Conservation (phyloP, 2,329 filamentous ascomycete species). For the Apiospora sp. region DNA sequence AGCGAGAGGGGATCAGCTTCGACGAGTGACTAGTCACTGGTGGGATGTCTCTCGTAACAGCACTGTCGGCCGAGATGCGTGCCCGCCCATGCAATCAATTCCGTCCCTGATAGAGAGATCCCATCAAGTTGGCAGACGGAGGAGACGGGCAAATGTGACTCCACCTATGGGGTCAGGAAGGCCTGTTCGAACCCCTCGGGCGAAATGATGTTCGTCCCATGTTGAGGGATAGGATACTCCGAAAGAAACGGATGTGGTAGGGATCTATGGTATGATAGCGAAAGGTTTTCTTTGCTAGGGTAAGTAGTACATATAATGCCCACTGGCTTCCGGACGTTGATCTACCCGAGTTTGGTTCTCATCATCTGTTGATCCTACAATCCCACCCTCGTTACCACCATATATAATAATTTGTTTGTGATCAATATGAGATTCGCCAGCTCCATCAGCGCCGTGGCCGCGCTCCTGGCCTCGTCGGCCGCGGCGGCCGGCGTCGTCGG, state of each 20-base stretch:
- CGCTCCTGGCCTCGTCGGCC: conserved; percentile 24
- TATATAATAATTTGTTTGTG: not conserved
- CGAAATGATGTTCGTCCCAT: conserved; percentile 23
- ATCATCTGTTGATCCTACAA: not conserved
- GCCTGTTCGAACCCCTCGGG: not conserved
- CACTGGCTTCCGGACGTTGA: not conserved
- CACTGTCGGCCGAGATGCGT: not conserved
- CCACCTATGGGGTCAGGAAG: conserved; percentile 17
- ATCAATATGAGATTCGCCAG: conserved; percentile 28
- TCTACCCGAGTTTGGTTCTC: not conserved
- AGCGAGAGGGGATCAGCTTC: not conserved
- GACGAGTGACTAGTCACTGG: not conserved
- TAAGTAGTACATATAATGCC: not conserved
- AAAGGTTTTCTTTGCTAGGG: not conserved
- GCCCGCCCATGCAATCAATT: not conserved
- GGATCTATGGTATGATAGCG: not conserved
- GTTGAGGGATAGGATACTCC: not conserved
- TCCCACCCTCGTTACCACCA: conserved; percentile 7
- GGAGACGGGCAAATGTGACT: conserved; percentile 21
- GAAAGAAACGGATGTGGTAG: not conserved
- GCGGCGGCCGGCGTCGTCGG: conserved; percentile 45
- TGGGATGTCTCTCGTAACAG: conserved; percentile 4
- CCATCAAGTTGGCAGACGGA: conserved; percentile 9
- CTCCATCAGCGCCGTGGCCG: conserved; percentile 25
- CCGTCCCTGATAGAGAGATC: not conserved